A percentile compares a stretch with the other conserved stretches of the same genome.
phyloP scores from a whole-genome alignment of 495 filamentous ascomycete species.

The Pyrenopolyporus hunteri region DNA sequence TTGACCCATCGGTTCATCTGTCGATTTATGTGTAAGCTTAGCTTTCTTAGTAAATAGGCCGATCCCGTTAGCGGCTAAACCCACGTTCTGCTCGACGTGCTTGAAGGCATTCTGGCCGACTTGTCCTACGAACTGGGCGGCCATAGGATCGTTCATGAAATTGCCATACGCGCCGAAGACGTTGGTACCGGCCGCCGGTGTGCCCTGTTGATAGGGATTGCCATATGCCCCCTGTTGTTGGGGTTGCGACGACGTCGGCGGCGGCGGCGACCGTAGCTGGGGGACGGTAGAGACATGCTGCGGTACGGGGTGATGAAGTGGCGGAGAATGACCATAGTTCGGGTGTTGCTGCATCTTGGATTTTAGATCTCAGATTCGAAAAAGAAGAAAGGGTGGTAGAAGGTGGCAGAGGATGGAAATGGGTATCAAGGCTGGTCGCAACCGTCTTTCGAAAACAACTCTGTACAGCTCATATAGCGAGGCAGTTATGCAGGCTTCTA shows the following conservation, averaged over 20 bases:
- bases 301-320: conserved; percentile 96
- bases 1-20: conserved; percentile 94
- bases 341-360: conserved; percentile 82
- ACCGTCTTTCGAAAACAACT: too few species aligned
- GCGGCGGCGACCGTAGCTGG: conserved; percentile 96
- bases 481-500: too few species aligned
- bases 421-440: too few species aligned
- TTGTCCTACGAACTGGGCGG: conserved; percentile 95
- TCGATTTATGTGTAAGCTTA: conserved; percentile 7
- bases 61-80: conserved; percentile 11
- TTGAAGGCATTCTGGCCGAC: conserved; percentile 89
- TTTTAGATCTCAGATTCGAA: conserved; percentile 45
- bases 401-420: neutral
- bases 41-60: neutral
- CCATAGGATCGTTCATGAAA: conserved; percentile 89
- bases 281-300: conserved; percentile 98
- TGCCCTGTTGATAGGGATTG: conserved; percentile 72
- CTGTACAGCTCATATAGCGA: too few species aligned
- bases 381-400: neutral
- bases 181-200: conserved; percentile 56
- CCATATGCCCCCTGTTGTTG: conserved; percentile 73
- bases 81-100: conserved; percentile 90
- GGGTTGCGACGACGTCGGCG: conserved; percentile 72
- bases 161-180: conserved; percentile 75
- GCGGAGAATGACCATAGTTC: conserved; percentile 87